phyloP scores from a whole-genome alignment of 2,329 filamentous ascomycete species.

The Fusarium sacchari region DNA sequence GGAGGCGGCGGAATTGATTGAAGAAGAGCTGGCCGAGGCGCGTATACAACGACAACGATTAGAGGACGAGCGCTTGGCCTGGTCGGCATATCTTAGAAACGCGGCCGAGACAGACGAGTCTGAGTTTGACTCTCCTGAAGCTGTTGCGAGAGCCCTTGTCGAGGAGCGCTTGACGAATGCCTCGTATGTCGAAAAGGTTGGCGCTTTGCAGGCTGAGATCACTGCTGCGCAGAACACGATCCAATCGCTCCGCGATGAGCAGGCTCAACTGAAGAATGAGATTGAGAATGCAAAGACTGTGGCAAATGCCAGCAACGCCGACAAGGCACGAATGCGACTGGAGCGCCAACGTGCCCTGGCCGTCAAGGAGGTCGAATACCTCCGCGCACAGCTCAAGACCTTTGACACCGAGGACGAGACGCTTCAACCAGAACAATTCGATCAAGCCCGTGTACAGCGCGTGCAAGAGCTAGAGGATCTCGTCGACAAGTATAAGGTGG shows the following conservation, averaged over 20 bases:
- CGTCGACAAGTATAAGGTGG: constrained; percentile 84
- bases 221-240: constrained; percentile 81
- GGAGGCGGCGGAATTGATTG: constrained; percentile 76
- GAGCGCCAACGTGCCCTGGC: constrained; percentile 88
- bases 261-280: constrained; percentile 70
- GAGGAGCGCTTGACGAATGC: constrained; percentile 84
- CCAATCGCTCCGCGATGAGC: constrained; percentile 76
- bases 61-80: constrained; percentile 87
- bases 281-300: constrained; percentile 73
- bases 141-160: constrained; percentile 84
- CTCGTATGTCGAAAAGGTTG: constrained; percentile 82
- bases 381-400: constrained; percentile 89
- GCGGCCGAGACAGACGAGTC: constrained; percentile 69
- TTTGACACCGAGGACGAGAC: constrained; percentile 90
- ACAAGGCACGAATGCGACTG: constrained; percentile 77
- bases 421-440: constrained; percentile 81
- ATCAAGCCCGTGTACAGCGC: constrained; percentile 77
- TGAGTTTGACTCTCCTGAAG: constrained; percentile 89
- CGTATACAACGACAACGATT: constrained; percentile 85
- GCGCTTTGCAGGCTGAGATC: constrained; percentile 81
- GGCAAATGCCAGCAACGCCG: constrained; percentile 59
- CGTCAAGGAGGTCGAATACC: constrained; percentile 91
- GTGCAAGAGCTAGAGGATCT: constrained; percentile 86
- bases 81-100: constrained; percentile 84
- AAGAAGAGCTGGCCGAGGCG: constrained; percentile 81